A percentile compares a stretch with the other conserved stretches of the same genome.
Evolutionary conservation across 169 alveolate genomes (phyloP).

Genomic region (Blepharisma undulans): DNA sequence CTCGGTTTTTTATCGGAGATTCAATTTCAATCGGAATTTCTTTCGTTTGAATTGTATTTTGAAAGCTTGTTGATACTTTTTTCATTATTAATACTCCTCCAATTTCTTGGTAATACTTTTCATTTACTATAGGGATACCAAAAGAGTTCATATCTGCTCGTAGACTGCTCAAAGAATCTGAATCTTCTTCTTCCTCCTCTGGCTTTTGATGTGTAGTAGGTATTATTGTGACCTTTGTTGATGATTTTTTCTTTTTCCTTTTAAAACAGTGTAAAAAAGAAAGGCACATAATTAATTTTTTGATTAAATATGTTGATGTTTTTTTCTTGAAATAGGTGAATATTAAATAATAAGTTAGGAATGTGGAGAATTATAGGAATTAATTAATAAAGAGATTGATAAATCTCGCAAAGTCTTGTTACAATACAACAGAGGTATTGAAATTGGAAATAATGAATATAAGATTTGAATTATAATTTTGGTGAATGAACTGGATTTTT

Average conservation of each 20-base stretch:
- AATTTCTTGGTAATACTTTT: not conserved
- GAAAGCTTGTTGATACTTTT: not conserved
- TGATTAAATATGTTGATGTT: no score
- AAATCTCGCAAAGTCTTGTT: no score
- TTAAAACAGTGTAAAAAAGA: not conserved
- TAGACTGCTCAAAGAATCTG: not conserved
- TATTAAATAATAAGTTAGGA: no score
- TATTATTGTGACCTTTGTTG: not conserved
- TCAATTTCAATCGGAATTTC: not conserved
- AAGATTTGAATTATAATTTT: not conserved
- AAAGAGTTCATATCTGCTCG: not conserved
- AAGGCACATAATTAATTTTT: not conserved
- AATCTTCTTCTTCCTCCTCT: no score
- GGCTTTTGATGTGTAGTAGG: no score
- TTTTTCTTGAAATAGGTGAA: no score
- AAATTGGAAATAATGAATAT: no score
- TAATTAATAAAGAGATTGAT: no score
- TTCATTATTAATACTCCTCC: not conserved
- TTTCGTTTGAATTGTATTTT: not conserved
- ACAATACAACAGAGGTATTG: no score
- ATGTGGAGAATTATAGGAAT: no score
- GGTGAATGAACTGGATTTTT: not conserved
- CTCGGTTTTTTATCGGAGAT: not conserved
- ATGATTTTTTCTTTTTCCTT: not conserved
- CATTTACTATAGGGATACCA: not conserved